phyloP scores from a whole-genome alignment of 805 yeast genomes.

The Candida tallmaniae region DNA sequence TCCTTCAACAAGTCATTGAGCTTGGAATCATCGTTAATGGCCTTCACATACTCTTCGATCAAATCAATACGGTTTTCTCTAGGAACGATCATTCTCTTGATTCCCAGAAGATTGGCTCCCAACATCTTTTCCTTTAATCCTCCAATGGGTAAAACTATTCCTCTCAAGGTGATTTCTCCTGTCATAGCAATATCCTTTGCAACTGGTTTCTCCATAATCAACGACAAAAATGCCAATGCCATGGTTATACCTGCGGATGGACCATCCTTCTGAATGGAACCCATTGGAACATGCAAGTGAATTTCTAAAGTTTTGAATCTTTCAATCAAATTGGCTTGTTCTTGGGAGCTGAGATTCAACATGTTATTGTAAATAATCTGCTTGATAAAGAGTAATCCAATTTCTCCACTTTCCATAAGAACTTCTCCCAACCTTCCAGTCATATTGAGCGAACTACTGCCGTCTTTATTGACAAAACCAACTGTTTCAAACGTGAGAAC shows the following conservation, averaged over 20 bases:
- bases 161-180: slow-evolving; percentile 78
- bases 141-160: slow-evolving; percentile 76
- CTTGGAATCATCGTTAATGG: slow-evolving; percentile 28
- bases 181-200: slow-evolving; percentile 68
- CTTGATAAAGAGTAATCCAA: slow-evolving; percentile 70
- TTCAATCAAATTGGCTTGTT: slow-evolving; percentile 30
- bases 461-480: slow-evolving; percentile 44
- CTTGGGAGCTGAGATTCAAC: slow-evolving; percentile 26
- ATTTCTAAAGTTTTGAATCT: slow-evolving; percentile 54
- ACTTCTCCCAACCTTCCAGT: slow-evolving; percentile 85
- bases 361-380: slow-evolving; percentile 41
- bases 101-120: slow-evolving; percentile 68
- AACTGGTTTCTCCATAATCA: slow-evolving; percentile 40
- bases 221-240: slow-evolving; percentile 44
- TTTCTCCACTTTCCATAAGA: slow-evolving; percentile 73
- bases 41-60: slow-evolving; percentile 47
- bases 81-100: slow-evolving; percentile 62
- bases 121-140: slow-evolving; percentile 73
- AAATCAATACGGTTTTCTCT: slow-evolving; percentile 65
- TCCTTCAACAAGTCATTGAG: slow-evolving; percentile 35
- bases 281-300: slow-evolving; percentile 48
- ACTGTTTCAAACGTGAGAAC: slow-evolving; percentile 75
- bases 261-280: slow-evolving; percentile 45
- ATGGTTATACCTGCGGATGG: slow-evolving; percentile 48
- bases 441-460: slow-evolving; percentile 45